Evolutionary conservation across 2,329 filamentous ascomycete genomes (phyloP).

Genomic region (Claviceps arundinis): DNA sequence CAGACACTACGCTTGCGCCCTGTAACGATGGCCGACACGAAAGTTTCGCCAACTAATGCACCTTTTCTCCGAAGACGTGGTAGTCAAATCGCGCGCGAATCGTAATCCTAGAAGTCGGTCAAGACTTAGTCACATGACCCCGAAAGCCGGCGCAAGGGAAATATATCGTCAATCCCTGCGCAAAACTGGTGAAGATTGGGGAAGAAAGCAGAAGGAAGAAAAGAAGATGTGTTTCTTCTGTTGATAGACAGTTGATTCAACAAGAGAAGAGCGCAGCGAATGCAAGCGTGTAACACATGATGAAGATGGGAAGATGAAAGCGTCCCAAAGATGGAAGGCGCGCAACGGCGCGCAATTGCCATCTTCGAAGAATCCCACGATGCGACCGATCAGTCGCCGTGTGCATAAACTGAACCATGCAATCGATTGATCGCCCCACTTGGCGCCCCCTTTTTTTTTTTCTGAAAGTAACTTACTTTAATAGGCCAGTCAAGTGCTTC

Average conservation of each 20-base stretch:
- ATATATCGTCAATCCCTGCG: too few relatives aligned
- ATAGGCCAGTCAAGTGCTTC: too few relatives aligned
- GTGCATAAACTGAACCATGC: not conserved
- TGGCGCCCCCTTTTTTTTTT: not conserved
- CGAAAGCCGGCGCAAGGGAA: too few relatives aligned
- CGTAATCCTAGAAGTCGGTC: too few relatives aligned
- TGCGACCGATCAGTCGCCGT: not conserved
- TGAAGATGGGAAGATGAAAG: not conserved
- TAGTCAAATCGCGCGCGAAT: too few relatives aligned
- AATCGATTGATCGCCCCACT: not conserved
- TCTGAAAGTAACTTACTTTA: too few relatives aligned
- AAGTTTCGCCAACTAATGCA: too few relatives aligned
- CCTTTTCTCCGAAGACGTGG: too few relatives aligned
- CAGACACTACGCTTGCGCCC: not conserved
- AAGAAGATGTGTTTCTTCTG: not conserved
- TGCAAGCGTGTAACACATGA: not conserved
- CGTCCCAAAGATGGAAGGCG: not conserved
- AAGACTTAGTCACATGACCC: too few relatives aligned
- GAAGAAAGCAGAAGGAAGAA: not conserved
- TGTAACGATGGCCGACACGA: too few relatives aligned
- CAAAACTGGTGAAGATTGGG: too few relatives aligned
- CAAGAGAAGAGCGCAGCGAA: not conserved
- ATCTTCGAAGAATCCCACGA: not conserved
- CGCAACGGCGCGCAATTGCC: not conserved
- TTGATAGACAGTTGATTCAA: not conserved